Evolutionary conservation across 176 grass and related monocot species (phyloP), one percentile per base, ranked within the genome.

Genomic region (Avena eriantha): DNA sequence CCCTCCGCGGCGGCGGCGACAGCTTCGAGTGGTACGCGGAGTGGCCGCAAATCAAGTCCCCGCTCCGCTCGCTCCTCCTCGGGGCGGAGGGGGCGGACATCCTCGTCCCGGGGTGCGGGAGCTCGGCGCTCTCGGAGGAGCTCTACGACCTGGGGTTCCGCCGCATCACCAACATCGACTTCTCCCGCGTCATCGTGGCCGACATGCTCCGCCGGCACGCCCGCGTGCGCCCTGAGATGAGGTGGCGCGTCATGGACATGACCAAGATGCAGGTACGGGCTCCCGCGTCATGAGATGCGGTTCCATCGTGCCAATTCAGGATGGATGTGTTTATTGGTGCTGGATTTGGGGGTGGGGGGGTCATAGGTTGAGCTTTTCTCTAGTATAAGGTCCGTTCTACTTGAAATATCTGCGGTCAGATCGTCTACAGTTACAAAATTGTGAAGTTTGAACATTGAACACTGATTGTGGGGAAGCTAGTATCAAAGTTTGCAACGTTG

Each of bases 171-270:
- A 98, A 98, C 79, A 85, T 98, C n/a, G 93, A 98, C 79, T 98
- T 98, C 86, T 98, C 93, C 59, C 93, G 91, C 76, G 86, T 98
- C 76, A 87, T 96, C 73, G 78, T 98, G 19, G 88, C 92, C 60
- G 94, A 96, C 88, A 98, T 96, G 93, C 91, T 98, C 82, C 86
- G 90, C 64, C 88, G 93, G 29, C 90, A 96, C 54, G 86, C 93
- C 15, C 93, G 96, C 16, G 86, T 83, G 16, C 84, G 92, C 3
- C 96, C 93, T 21, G 93, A 96, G 92, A 98, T 98, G 96, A 87
- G 94, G 8, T 98, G 97, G 97, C 92, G 89, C 41, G 91, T 96
- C 75, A 98, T 98, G 94, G 97, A 98, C 88, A 96, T 98, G 84
- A 98, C 94, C 54, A 66, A 88, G 2, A 90, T 98, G 88, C 94